Base-by-base conservation (phyloP, 306 rosid species). In the Vicia sativa region DNA sequence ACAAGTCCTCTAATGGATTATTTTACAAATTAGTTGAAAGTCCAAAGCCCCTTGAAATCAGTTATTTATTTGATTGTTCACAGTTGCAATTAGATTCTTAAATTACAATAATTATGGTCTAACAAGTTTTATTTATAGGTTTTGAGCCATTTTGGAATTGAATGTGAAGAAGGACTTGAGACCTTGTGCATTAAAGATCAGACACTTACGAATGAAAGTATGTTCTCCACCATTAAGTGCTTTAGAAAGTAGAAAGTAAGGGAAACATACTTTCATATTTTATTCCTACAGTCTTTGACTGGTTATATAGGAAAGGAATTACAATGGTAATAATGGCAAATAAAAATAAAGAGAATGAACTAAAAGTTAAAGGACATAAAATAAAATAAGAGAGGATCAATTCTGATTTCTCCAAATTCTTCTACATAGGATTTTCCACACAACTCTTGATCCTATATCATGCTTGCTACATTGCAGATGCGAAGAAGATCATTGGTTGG, bases 401-500 rank as follows among this genome's bases (percentile, higher is more conserved):
- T 12, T 43, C n/a, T 43, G 48, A 43, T 43, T 13, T 43, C 48
- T 43, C 48, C 48, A 4, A 13, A 43, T 12, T 43, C 16, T 43
- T 43, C 48, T 43, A 13, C 16, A 29, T 31, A 31, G 46, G 25
- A 35, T 31, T 54, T 35, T 7, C 58, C 15, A 13, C 38, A 58
- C 53, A 50, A 39, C 42, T 70, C 8, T n/a, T 63, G 35, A 38
- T 56, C 67, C 62, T 50, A 52, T 70, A 45, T 56, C 43, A 39
- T 39, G 49, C 72, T 60, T 60, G 28, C 46, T 45, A 35, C 81
- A 54, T 79, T 76, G 67, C 91, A 91, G 97, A 85, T 87, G 85
- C 91, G 49, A 96, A 87, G 72, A 91, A 91, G 82, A 87, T 91
- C 71, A 85, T 87, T 59, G 91, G 97, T 68, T 91, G 97, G 97